phyloP scores from a whole-genome alignment of 257 asterid genomes.

The Solanum appendiculatum region DNA sequence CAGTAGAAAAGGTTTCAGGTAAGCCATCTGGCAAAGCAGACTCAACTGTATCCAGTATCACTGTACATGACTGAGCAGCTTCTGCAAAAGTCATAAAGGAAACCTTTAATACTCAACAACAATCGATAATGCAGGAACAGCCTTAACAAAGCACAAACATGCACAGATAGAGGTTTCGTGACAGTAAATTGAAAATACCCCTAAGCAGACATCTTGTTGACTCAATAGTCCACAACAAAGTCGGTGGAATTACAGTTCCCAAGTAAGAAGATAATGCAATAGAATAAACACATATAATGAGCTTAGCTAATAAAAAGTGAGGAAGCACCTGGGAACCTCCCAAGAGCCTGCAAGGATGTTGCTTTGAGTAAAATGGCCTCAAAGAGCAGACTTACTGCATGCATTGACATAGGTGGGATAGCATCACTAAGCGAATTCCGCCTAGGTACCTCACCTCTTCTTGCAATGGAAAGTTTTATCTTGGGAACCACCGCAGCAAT shows the following conservation, averaged over 20 bases:
- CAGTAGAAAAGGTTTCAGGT: slow-evolving; percentile 47
- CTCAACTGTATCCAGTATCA: slow-evolving; percentile 71
- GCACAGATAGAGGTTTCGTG: background rate
- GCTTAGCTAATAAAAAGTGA: background rate
- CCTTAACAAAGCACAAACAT: background rate
- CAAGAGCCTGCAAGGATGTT: slow-evolving; percentile 68
- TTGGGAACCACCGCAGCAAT: slow-evolving; percentile 63
- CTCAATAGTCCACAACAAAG: background rate
- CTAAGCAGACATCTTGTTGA: background rate
- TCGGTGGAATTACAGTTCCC: background rate
- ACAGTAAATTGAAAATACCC: background rate
- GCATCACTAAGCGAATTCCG: slow-evolving; percentile 69
- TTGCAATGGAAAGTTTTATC: slow-evolving; percentile 44
- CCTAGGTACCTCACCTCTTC: slow-evolving; percentile 52
- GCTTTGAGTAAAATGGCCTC: slow-evolving; percentile 91
- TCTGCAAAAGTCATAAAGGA: slow-evolving; percentile 32
- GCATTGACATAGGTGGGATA: slow-evolving; percentile 73
- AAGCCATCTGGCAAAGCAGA: slow-evolving; percentile 67
- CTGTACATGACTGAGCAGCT: slow-evolving; percentile 79
- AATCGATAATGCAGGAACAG: background rate
- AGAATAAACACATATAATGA: background rate
- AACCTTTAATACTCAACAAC: background rate
- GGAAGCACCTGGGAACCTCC: slow-evolving; percentile 67
- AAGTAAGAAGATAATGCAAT: background rate
- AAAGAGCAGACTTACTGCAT: slow-evolving; percentile 77